phyloP scores from a whole-genome alignment of 139 green algal genomes.

The Closterium sp. region DNA sequence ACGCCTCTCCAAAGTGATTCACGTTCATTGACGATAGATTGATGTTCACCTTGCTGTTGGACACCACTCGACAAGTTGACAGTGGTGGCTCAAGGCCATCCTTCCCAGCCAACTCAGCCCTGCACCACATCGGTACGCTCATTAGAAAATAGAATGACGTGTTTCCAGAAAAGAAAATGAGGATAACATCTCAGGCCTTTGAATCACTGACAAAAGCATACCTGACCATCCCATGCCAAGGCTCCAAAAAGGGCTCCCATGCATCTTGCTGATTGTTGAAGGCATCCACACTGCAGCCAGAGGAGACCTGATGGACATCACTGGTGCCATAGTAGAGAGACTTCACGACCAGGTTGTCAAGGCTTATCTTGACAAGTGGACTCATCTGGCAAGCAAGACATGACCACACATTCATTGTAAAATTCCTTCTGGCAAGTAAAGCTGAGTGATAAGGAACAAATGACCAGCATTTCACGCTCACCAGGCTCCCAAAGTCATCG shows the following conservation, averaged over 20 bases:
- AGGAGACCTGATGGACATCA: neutral
- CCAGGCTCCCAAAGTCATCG: neutral
- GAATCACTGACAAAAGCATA: neutral
- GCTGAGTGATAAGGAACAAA: neutral
- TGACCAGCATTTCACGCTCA: neutral
- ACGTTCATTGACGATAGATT: neutral
- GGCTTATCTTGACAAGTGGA: neutral
- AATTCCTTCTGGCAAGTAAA: neutral
- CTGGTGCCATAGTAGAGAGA: neutral
- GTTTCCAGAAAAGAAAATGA: neutral
- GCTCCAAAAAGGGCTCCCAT: neutral
- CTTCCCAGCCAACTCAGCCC: neutral
- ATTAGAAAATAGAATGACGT: neutral
- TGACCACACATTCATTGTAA: neutral
- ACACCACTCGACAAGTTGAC: neutral
- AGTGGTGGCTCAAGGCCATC: neutral
- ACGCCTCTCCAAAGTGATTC: neutral
- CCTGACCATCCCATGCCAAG: neutral
- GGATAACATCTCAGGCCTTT: neutral
- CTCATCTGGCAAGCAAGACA: neutral
- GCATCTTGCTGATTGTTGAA: neutral
- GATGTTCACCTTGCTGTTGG: neutral
- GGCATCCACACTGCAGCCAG: neutral
- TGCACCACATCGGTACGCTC: neutral
- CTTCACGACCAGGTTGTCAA: neutral